Evolutionary conservation across 495 filamentous ascomycete species (phyloP).

Genomic region (Glutinoglossum americanum): DNA sequence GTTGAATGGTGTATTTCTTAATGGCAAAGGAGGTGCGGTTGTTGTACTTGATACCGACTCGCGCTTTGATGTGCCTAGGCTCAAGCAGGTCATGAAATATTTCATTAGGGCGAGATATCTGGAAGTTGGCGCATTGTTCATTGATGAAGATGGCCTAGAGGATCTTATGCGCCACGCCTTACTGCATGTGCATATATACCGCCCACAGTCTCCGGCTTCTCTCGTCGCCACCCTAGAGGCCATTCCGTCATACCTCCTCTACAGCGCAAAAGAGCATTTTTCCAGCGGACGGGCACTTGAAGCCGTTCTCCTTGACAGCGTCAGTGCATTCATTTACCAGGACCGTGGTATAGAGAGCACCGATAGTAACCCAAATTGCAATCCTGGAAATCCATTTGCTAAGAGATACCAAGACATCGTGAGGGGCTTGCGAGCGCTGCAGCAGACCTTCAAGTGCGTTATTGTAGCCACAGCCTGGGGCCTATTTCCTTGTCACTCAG

Average conservation of each 20-base stretch:
- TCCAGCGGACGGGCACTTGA: conserved; percentile 26
- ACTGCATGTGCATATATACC: conserved; percentile 29
- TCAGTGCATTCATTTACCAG: conserved; percentile 36
- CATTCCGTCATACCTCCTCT: conserved; percentile 30
- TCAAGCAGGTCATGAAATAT: conserved; percentile 21
- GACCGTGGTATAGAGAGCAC: conserved; percentile 16
- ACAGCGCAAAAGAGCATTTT: conserved; percentile 10
- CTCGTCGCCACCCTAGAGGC: conserved; percentile 28
- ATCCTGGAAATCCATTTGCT: not conserved
- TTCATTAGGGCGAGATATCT: not conserved
- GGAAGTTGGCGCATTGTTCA: not conserved
- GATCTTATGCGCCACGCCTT: conserved; percentile 13
- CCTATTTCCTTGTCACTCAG: too few species aligned
- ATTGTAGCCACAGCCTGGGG: not conserved
- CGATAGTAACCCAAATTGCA: not conserved
- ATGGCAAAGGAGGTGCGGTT: conserved; percentile 35
- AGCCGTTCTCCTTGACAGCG: conserved; percentile 30
- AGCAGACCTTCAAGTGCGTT: not conserved
- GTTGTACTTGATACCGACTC: conserved; percentile 50
- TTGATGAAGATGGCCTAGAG: conserved; percentile 6
- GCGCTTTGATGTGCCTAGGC: conserved; percentile 38
- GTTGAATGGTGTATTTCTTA: conserved; percentile 13
- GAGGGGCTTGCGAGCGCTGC: not conserved
- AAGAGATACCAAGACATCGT: not conserved
- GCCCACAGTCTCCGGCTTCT: conserved; percentile 28